Evolutionary conservation across 2,329 filamentous ascomycete genomes (phyloP).

Genomic region (Fusarium hostae): DNA sequence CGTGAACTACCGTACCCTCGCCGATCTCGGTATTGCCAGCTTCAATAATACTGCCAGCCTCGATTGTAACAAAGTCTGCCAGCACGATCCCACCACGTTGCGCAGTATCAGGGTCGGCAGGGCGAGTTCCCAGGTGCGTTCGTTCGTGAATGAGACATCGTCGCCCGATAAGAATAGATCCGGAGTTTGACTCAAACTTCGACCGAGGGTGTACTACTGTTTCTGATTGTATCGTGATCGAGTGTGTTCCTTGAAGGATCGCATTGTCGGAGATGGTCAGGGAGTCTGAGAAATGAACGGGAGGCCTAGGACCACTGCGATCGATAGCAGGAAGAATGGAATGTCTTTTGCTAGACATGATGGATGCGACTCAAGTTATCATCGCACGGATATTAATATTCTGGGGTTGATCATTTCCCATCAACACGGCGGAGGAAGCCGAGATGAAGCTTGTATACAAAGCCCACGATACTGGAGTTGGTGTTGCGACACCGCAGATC

Average conservation of each 20-base stretch:
- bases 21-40: slow-evolving; percentile 70
- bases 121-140: slow-evolving; percentile 62
- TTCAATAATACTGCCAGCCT: slow-evolving; percentile 70
- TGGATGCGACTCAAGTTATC: slow-evolving; percentile 8
- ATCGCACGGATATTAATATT: slow-evolving; percentile 4
- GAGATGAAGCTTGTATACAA: slow-evolving; percentile 14
- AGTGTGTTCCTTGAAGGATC: slow-evolving; percentile 75
- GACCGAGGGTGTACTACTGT: slow-evolving; percentile 88
- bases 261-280: slow-evolving; percentile 72
- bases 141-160: slow-evolving; percentile 85
- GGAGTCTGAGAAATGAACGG: slow-evolving; percentile 69
- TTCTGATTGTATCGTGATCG: slow-evolving; percentile 81
- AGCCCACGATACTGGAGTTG: slow-evolving; percentile 7
- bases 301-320: slow-evolving; percentile 67
- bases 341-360: slow-evolving; percentile 62
- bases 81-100: slow-evolving; percentile 63
- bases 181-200: slow-evolving; percentile 79
- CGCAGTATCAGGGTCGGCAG: slow-evolving; percentile 41
- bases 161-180: slow-evolving; percentile 82
- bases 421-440: neutral
- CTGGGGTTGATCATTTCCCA: slow-evolving; percentile 23
- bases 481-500: slow-evolving; percentile 31
- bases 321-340: slow-evolving; percentile 66
- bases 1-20: slow-evolving; percentile 69
- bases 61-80: slow-evolving; percentile 70